A percentile compares a stretch with the other conserved stretches of the same genome.
Evolutionary conservation across 345 rosid genomes (phyloP).

Genomic region (Triadica sebifera): DNA sequence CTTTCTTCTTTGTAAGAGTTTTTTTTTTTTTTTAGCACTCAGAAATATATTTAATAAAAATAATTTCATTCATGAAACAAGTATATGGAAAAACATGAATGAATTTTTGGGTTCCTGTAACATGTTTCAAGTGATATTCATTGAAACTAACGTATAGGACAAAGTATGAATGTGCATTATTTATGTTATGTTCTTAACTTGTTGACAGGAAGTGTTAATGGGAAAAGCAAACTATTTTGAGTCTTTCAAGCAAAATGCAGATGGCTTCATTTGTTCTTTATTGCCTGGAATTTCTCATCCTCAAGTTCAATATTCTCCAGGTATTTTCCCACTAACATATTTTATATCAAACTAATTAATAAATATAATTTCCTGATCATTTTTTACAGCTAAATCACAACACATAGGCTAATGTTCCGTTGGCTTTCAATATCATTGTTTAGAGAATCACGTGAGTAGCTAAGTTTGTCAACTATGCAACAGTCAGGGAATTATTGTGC

Average conservation of each 20-base stretch:
- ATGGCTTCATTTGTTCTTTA: slow-evolving; percentile 82
- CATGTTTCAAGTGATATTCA: not conserved
- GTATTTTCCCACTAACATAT: slow-evolving; percentile 25
- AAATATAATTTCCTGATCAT: not conserved
- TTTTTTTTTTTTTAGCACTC: too few species aligned
- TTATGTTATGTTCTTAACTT: not conserved
- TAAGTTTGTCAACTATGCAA: slow-evolving; percentile 3
- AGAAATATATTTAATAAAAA: not conserved
- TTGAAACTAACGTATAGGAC: slow-evolving; percentile 10
- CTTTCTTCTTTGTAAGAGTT: slow-evolving; percentile 6
- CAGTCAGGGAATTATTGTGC: slow-evolving; percentile 11
- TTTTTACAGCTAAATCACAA: slow-evolving; percentile 13
- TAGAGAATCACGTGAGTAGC: slow-evolving; percentile 11
- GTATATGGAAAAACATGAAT: slow-evolving; percentile 5
- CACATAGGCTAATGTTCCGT: not conserved
- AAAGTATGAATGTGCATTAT: not conserved
- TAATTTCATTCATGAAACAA: too few species aligned
- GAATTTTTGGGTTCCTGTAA: slow-evolving; percentile 8
- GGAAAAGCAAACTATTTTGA: slow-evolving; percentile 85
- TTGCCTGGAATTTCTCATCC: slow-evolving; percentile 90
- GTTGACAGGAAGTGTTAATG: slow-evolving; percentile 81
- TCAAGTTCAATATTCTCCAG: slow-evolving; percentile 96
- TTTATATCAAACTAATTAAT: not conserved
- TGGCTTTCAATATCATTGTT: not conserved
- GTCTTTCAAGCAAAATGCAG: slow-evolving; percentile 90